Percentiles rank a stretch among this genome's conserved stretches.
These are phyloP conservation scores for Arxiozyma heterogenica DNA, from an alignment of 1,139 yeast genomes.

Conservation along the genomic window DNA sequence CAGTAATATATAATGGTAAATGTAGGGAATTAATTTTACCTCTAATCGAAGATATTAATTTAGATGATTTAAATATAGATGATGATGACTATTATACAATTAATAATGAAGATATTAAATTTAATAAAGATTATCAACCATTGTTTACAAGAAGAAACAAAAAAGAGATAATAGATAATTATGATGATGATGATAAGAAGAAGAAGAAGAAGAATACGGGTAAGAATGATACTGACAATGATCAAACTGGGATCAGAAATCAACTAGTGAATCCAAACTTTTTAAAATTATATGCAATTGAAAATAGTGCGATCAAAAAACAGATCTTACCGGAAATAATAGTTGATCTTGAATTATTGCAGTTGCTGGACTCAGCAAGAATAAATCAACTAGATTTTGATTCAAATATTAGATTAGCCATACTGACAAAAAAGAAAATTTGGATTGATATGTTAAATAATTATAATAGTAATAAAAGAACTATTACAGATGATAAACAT, in stretches of 20 bases:
- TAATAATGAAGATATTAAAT: constrained; percentile 8
- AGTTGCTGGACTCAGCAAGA: constrained; percentile 17
- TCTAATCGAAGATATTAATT: background rate
- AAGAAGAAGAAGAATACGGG: no score
- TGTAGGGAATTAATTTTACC: background rate
- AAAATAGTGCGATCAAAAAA: constrained; percentile 18
- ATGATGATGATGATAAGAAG: background rate
- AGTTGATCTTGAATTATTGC: constrained; percentile 24
- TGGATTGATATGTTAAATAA: constrained; percentile 17
- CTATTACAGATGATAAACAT: constrained; percentile 22
- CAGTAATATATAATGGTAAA: no score
- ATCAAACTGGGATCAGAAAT: background rate
- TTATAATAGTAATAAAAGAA: constrained; percentile 11
- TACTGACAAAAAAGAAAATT: constrained; percentile 26
- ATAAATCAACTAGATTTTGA: constrained; percentile 14
- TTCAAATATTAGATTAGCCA: constrained; percentile 24
- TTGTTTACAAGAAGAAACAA: background rate
- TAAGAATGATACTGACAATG: background rate
- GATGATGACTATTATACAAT: background rate
- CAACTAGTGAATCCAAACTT: constrained; percentile 23
- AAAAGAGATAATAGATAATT: no score
- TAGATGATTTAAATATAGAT: background rate
- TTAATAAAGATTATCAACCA: constrained; percentile 1
- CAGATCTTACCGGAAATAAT: constrained; percentile 24
- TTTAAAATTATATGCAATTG: constrained; percentile 25